phyloP scores from a whole-genome alignment of 139 green algal genomes.

The Chlorella sp. region DNA sequence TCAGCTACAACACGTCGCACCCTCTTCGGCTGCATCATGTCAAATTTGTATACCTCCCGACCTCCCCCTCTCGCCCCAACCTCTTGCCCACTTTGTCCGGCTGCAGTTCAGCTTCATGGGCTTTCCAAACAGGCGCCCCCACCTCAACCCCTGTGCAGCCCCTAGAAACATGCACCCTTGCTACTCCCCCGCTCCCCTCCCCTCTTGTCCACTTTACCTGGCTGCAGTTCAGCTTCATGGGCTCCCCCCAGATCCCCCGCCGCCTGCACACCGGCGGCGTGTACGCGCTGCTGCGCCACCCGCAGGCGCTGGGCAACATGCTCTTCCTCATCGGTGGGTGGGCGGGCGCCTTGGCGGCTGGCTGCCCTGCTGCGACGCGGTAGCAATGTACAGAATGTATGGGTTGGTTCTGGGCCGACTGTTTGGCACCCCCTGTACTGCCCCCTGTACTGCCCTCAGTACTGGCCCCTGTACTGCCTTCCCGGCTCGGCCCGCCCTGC shows the following conservation, averaged over 20 bases:
- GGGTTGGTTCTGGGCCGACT: too few relatives aligned
- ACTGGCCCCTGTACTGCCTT: too few relatives aligned
- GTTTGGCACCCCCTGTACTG: too few relatives aligned
- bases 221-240: conserved; percentile 44
- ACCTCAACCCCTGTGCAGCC: not conserved
- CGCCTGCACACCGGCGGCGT: conserved; percentile 36
- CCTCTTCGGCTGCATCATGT: too few relatives aligned
- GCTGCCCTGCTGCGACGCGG: not conserved
- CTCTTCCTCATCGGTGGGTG: conserved; percentile 41
- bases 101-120: conserved; percentile 47
- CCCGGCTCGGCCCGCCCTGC: not conserved
- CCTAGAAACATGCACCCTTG: not conserved
- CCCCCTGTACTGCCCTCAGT: too few relatives aligned
- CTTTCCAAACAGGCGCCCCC: conserved; percentile 12
- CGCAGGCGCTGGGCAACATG: conserved; percentile 50
- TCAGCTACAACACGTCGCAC: too few relatives aligned
- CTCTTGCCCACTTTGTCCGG: not conserved
- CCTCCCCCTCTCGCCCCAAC: not conserved
- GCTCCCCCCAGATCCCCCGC: conserved; percentile 30
- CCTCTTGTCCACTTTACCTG: not conserved
- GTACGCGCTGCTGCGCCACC: conserved; percentile 48
- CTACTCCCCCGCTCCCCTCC: not conserved
- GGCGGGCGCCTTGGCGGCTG: not conserved
- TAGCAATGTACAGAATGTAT: too few relatives aligned
- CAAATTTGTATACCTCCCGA: too few relatives aligned